Evolutionary conservation across 78 protist genomes (phyloP).

Genomic region (Guillardia theta): DNA sequence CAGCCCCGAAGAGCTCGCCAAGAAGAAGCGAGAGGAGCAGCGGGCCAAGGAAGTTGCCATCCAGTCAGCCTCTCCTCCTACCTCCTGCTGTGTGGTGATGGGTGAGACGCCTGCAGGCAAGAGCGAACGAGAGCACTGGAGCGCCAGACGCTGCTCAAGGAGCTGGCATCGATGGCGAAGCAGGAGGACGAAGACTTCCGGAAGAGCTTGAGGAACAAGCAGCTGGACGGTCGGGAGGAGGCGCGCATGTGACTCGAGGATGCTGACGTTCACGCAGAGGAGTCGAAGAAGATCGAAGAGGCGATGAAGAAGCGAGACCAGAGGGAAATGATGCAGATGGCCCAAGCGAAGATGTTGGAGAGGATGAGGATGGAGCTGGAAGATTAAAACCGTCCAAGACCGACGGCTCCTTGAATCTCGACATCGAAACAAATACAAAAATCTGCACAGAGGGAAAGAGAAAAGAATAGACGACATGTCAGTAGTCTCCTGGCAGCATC

Average conservation of each 20-base stretch:
- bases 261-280: no score
- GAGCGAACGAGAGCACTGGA: neutral
- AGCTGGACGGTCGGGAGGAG: neutral
- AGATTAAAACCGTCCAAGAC: no score
- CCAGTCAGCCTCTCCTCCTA: neutral
- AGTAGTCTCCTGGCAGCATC: neutral
- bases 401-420: no score
- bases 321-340: neutral
- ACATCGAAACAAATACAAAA: no score
- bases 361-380: neutral
- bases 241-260: no score
- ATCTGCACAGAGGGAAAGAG: no score
- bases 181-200: neutral
- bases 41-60: neutral
- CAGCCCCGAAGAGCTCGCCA: neutral
- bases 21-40: neutral
- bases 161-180: neutral
- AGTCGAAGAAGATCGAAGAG: neutral
- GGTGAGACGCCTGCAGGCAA: neutral
- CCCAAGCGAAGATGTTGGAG: neutral
- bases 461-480: no score
- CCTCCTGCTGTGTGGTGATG: neutral
- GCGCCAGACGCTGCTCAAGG: neutral
- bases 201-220: neutral
- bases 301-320: neutral